Evolutionary conservation across 1,284 basidiomycete species (phyloP).

Genomic region (Pascua guehoae): DNA sequence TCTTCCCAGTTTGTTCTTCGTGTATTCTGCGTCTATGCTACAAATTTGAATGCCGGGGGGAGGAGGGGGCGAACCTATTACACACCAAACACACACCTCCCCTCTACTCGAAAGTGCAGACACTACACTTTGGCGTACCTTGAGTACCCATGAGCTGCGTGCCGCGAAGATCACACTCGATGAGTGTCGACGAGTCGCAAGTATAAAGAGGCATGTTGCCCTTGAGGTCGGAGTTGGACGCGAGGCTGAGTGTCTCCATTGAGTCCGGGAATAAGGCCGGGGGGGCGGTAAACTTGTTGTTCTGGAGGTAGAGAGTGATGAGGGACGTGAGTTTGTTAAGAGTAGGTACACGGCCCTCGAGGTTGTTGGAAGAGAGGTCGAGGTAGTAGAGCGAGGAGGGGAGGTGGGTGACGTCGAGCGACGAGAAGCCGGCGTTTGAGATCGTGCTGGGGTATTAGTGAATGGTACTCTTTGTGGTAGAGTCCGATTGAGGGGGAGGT

Average conservation of each 20-base stretch:
- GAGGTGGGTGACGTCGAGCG: no score
- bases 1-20: no score
- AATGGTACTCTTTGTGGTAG: no score
- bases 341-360: constrained; percentile 33
- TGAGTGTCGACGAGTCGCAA: neutral
- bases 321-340: constrained; percentile 27
- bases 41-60: no score
- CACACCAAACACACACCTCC: no score
- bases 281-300: neutral
- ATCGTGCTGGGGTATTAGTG: no score
- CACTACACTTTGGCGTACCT: neutral
- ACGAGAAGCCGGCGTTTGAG: no score
- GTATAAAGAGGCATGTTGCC: neutral
- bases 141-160: neutral
- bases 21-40: no score
- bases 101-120: neutral
- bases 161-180: neutral
- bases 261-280: neutral
- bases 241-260: neutral
- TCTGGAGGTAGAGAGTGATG: constrained; percentile 26
- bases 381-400: neutral
- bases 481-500: neutral
- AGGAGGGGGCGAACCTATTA: no score
- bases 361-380: constrained; percentile 42
- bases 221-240: neutral